Evolutionary conservation across 306 rosid species (phyloP).

Genomic region (Pachyrhizus erosus): DNA sequence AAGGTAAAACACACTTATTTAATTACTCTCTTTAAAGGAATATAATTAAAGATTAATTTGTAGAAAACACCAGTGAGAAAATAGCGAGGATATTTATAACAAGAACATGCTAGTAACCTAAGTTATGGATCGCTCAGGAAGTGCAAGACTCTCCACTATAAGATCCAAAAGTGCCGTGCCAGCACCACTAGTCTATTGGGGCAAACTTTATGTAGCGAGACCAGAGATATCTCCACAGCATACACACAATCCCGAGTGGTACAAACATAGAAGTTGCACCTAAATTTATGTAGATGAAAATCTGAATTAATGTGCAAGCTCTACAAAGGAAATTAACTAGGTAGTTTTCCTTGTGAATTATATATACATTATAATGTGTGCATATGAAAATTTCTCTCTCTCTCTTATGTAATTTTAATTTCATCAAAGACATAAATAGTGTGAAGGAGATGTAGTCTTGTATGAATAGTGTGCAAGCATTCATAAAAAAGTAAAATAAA

Average conservation of each 20-base stretch:
- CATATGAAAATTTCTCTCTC: too few species aligned
- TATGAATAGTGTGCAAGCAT: too few species aligned
- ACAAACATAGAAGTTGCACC: background rate
- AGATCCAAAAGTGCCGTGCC: background rate
- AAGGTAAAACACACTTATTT: background rate
- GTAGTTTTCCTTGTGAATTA: background rate
- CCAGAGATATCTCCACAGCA: slow-evolving; percentile 3
- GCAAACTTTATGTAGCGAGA: background rate
- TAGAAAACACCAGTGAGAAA: background rate
- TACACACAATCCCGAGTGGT: background rate
- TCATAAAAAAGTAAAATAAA: too few species aligned
- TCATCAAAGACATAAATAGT: too few species aligned
- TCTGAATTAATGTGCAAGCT: background rate
- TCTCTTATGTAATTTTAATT: too few species aligned
- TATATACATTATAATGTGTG: too few species aligned
- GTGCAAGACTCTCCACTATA: too few species aligned
- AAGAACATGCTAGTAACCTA: background rate
- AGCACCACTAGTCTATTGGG: background rate
- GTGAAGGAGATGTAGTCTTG: too few species aligned
- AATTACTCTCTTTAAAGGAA: background rate
- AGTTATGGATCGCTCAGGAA: background rate
- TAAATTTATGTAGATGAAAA: background rate
- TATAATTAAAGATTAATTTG: background rate
- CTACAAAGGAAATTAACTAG: background rate
- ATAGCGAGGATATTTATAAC: background rate